These are phyloP conservation scores for Proliferodiscus dingleyae DNA, from an alignment of 2,329 filamentous ascomycete species.

Conservation along the genomic window DNA sequence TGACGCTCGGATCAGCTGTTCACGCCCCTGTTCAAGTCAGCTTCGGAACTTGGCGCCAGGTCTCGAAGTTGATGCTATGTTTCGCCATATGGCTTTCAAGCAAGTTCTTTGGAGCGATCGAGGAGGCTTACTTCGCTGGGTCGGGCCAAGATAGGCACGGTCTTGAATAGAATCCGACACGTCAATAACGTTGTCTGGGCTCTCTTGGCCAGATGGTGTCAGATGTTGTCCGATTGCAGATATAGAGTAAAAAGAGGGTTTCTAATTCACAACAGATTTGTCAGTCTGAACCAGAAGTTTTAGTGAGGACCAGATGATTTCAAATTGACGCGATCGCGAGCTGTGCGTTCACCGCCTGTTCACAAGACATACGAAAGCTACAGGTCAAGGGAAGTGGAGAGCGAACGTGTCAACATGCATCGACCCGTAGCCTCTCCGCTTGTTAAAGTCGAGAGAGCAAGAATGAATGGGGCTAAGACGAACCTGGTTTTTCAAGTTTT, in stretches of 20 bases:
- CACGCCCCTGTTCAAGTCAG: constrained; percentile 22
- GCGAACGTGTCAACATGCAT: constrained; percentile 25
- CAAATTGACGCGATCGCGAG: background rate
- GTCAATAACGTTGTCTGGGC: constrained; percentile 1
- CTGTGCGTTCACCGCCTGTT: constrained; percentile 26
- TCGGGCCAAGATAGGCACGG: constrained; percentile 10
- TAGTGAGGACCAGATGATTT: background rate
- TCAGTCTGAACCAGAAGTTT: no score
- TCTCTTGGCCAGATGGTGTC: background rate
- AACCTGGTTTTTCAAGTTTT: constrained; percentile 17
- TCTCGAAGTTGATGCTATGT: constrained; percentile 24
- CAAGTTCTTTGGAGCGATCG: constrained; percentile 15
- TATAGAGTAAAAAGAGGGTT: background rate
- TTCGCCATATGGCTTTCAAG: constrained; percentile 24
- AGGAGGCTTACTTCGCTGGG: constrained; percentile 11
- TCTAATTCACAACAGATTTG: no score
- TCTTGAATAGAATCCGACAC: background rate
- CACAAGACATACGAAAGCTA: constrained; percentile 10
- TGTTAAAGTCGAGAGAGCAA: constrained; percentile 13
- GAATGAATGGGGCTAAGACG: constrained; percentile 18
- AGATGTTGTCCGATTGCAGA: background rate
- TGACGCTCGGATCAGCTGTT: constrained; percentile 31
- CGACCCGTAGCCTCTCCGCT: constrained; percentile 23
- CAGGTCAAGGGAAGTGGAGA: constrained; percentile 11
- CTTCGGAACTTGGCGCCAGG: constrained; percentile 19